Evolutionary conservation across 202 grass and related monocot genomes (phyloP).

Genomic region (Setaria viridis): DNA sequence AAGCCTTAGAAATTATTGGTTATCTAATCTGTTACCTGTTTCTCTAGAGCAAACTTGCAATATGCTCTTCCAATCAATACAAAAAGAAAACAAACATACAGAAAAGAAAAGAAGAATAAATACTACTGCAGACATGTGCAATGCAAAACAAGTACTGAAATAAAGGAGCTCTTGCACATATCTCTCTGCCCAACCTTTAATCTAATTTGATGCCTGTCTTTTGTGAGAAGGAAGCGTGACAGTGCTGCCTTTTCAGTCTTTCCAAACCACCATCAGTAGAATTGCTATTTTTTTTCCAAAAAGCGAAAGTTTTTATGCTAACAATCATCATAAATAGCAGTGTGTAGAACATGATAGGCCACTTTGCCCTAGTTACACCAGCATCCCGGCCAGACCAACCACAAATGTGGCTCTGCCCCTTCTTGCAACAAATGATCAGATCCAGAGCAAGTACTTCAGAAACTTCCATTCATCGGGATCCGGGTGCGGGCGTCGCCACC

Average conservation of each 20-base stretch:
- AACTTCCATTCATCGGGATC: slow-evolving; percentile 6
- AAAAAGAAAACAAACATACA: slow-evolving; percentile 8
- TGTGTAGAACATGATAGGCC: slow-evolving; percentile 42
- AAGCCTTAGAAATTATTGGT: slow-evolving; percentile 40
- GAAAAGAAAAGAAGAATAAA: neutral
- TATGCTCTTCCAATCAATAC: slow-evolving; percentile 39
- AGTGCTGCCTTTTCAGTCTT: slow-evolving; percentile 35
- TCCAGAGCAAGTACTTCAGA: slow-evolving; percentile 28
- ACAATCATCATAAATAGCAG: slow-evolving; percentile 51
- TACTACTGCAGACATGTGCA: slow-evolving; percentile 34
- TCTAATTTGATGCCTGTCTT: slow-evolving; percentile 30
- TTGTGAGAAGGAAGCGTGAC: slow-evolving; percentile 27
- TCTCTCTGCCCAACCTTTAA: slow-evolving; percentile 17
- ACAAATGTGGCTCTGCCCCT: slow-evolving; percentile 10
- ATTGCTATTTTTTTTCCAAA: slow-evolving; percentile 31
- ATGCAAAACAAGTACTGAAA: slow-evolving; percentile 15
- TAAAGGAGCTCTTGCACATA: slow-evolving; percentile 34
- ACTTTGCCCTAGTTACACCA: slow-evolving; percentile 40
- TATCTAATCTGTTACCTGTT: slow-evolving; percentile 42
- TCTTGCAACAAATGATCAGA: slow-evolving; percentile 41
- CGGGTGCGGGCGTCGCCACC: neutral
- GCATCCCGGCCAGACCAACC: slow-evolving; percentile 22
- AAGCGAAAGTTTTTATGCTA: slow-evolving; percentile 41
- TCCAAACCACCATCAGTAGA: slow-evolving; percentile 28
- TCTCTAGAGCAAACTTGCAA: slow-evolving; percentile 40